A percentile compares a stretch with the other conserved stretches of the same genome.
phyloP scores from a whole-genome alignment of 2,329 filamentous ascomycete species.

The Phaeosphaeria sp. region DNA sequence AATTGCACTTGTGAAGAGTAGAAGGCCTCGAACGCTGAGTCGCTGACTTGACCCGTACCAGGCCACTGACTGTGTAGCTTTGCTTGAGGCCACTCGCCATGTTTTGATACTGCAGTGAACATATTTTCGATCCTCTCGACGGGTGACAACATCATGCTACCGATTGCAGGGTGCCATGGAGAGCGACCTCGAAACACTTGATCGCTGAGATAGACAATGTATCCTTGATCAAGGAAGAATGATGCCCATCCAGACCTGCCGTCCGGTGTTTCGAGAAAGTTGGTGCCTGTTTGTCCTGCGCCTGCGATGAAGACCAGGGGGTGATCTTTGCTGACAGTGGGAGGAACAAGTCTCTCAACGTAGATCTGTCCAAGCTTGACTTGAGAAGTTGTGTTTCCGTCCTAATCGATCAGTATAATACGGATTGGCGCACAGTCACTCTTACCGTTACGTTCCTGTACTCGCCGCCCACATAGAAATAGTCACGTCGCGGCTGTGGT shows the following conservation, averaged over 20 bases:
- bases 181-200: constrained; percentile 57
- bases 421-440: background rate
- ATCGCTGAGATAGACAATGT: constrained; percentile 58
- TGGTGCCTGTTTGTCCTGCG: constrained; percentile 37
- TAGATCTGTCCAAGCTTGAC: constrained; percentile 25
- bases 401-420: constrained; percentile 2
- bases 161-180: constrained; percentile 47
- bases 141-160: constrained; percentile 20
- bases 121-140: constrained; percentile 24
- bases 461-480: constrained; percentile 35
- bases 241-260: constrained; percentile 58
- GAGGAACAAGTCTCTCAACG: constrained; percentile 35
- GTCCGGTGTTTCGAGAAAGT: constrained; percentile 57
- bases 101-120: constrained; percentile 47
- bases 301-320: constrained; percentile 42
- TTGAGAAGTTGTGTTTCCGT: constrained; percentile 10
- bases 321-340: constrained; percentile 5
- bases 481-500: constrained; percentile 13
- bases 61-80: constrained; percentile 55
- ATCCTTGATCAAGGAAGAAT: constrained; percentile 55
- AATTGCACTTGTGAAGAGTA: constrained; percentile 54
- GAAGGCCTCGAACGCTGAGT: constrained; percentile 59
- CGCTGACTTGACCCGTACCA: constrained; percentile 47
- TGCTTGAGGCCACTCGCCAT: constrained; percentile 52
- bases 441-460: constrained; percentile 26